Evolutionary conservation across 495 filamentous ascomycete genomes (phyloP).

Genomic region (Tuber calosporum): DNA sequence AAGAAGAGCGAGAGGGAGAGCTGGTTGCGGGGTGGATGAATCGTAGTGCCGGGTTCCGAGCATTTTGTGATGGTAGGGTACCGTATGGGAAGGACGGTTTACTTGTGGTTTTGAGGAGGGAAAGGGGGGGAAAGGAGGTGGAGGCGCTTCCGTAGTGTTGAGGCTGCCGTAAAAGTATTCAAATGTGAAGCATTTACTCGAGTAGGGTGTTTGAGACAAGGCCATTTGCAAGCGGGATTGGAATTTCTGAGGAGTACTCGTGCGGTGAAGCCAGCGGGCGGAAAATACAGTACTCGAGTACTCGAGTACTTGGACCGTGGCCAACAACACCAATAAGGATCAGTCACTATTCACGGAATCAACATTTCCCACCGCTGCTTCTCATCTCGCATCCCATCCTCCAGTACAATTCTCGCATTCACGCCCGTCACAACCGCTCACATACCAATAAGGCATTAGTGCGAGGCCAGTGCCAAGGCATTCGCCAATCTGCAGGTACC

Average conservation of each 20-base stretch:
- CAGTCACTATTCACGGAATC: neutral
- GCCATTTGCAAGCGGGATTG: neutral
- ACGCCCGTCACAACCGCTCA: neutral
- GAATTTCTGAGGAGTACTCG: neutral
- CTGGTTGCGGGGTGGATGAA: neutral
- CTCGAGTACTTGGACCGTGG: neutral
- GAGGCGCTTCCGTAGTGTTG: neutral
- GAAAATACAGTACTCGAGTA: neutral
- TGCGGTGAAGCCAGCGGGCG: neutral
- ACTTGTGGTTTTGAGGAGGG: neutral
- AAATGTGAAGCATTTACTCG: slow-evolving; percentile 1
- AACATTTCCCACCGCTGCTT: neutral
- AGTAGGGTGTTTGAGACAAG: neutral
- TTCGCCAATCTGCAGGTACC: neutral
- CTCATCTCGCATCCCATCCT: neutral
- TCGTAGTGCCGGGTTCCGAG: neutral
- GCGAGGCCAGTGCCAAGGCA: neutral
- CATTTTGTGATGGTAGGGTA: neutral
- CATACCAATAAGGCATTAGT: neutral
- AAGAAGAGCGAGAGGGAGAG: neutral
- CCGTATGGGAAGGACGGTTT: neutral
- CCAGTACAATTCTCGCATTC: neutral
- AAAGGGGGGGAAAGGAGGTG: neutral
- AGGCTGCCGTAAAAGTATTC: too few relatives aligned
- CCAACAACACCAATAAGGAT: too few relatives aligned